Evolutionary conservation across 176 grass and related monocot species (phyloP), one percentile per base, ranked within the genome.

Genomic region (Cenchrus americanus): DNA sequence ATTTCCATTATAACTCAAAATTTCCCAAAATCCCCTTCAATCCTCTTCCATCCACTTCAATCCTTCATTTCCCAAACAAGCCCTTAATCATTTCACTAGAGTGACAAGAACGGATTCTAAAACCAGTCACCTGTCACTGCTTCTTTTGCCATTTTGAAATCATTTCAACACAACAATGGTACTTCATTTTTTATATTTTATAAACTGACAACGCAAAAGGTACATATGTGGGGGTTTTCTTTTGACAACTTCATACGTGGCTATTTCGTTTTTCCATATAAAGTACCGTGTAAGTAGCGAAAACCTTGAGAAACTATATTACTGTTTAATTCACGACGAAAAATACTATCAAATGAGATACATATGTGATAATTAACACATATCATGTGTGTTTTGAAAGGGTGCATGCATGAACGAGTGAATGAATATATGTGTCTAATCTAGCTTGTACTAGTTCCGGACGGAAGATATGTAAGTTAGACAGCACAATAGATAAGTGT

Each of bases 41-140:
- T n/a, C n/a, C n/a, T n/a, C n/a, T n/a, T n/a, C n/a, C n/a, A n/a
- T n/a, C n/a, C n/a, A n/a, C n/a, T n/a, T n/a, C n/a, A n/a, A n/a
- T n/a, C n/a, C n/a, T n/a, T n/a, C n/a, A n/a, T n/a, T n/a, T n/a
- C n/a, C n/a, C n/a, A n/a, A n/a, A n/a, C n/a, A n/a, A n/a, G n/a
- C n/a, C n/a, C n/a, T n/a, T 54, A 81, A 72, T 44, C 60, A 68
- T 77, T 71, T 44, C 57, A 54, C 37, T 21, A 10, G 32, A 80
- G 24, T 43, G 55, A 72, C 84, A 42, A 37, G 9, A n/a, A 62
- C 46, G 54, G 54, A 65, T 21, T 21, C 23, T 3, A 19, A 52
- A 71, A 5, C 17, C 19, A 27, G 42, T 10, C 21, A 63, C 71
- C 41, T 62, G 5, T 49, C 23, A 19, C 2, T 7, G 22, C 23